Percentiles rank a stretch among this genome's conserved stretches.
These are phyloP conservation scores for Saprolegnia diclina DNA, from an alignment of 352 stramenopile species.

Conservation along the genomic window DNA sequence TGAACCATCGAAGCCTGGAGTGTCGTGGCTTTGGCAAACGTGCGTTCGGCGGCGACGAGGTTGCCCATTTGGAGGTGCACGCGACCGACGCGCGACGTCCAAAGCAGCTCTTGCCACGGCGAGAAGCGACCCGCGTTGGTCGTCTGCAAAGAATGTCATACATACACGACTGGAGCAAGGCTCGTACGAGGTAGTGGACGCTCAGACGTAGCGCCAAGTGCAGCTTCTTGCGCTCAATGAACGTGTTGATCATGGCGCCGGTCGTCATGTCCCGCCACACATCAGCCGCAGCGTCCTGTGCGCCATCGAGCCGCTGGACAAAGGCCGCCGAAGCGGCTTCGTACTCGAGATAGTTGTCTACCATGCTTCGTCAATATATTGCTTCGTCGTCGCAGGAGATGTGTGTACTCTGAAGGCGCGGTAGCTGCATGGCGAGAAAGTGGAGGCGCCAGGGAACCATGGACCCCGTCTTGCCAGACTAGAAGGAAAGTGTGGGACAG, in stretches of 20 bases:
- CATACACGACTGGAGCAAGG: not conserved
- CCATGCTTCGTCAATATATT: not conserved
- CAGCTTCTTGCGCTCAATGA: slow-evolving; percentile 25
- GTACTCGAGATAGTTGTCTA: slow-evolving; percentile 23
- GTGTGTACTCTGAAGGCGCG: slow-evolving; percentile 23
- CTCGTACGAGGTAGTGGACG: not conserved
- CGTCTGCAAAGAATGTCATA: not conserved
- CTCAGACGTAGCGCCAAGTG: slow-evolving; percentile 12
- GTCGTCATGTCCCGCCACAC: slow-evolving; percentile 16
- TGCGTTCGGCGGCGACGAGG: slow-evolving; percentile 43
- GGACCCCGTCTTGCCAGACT: slow-evolving; percentile 15
- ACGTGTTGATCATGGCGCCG: slow-evolving; percentile 18
- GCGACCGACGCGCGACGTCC: slow-evolving; percentile 59
- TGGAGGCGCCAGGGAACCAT: slow-evolving; percentile 56
- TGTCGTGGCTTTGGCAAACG: slow-evolving; percentile 45
- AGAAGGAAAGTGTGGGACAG: not conserved
- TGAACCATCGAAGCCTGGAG: slow-evolving; percentile 26
- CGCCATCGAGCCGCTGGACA: slow-evolving; percentile 32
- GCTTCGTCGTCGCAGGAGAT: not conserved
- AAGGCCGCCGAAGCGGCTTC: slow-evolving; percentile 10
- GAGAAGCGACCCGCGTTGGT: not conserved
- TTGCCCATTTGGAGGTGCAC: slow-evolving; percentile 74
- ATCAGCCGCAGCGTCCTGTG: slow-evolving; percentile 41
- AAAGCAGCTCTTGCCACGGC: slow-evolving; percentile 1
- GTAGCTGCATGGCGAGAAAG: slow-evolving; percentile 56